Evolutionary conservation across 371 early-diverging fungal genomes (phyloP), one percentile per base, ranked within the genome.

Genomic region (Lichtheimia ornata): DNA sequence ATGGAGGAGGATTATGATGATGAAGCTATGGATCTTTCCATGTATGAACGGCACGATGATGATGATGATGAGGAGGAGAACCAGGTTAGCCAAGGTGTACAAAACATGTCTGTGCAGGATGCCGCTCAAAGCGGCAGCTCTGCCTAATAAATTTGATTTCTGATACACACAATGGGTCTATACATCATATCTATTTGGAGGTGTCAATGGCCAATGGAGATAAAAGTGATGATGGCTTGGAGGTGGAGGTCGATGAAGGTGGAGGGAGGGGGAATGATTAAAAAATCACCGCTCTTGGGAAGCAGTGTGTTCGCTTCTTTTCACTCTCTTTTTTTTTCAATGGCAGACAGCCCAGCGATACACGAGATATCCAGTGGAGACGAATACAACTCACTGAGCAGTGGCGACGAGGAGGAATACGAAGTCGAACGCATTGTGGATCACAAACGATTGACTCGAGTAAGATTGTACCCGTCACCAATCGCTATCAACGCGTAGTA

Each of bases 1-100:
- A 76, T 83, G 40, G 87, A 81, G n/a, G 76, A 71, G 40, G 93
- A 91, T 51, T 94, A 94, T 49, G 94, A 92, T 44, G 90, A 81
- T 44, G 87, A 89, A 67, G 82, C 79, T 24, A 80, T 87, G 59
- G 88, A 88, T 66, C 69, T 88, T 50, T 67, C 84, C 25, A 66
- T 58, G 20, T 87, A 84, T 61, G 71, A 87, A 18, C 79, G 81
- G 41, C 69, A 71, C 28, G 72, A 82, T 58, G 81, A 80, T 53
- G 61, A 67, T 18, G 65, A 79, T 25, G 75, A 77, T 59, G 58
- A 66, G 24, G 80, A 66, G 18, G 53, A 63, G 30, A 77, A 66
- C 18, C 56, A 53, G 17, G 58, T 75, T 35, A 53, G 67, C 59
- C 56, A 61, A 14, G 70, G 71, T 14, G 61, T 73, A 52, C 47